Evolutionary conservation across 2,329 filamentous ascomycete species (phyloP).

Genomic region (Orbilia ellipsospora): DNA sequence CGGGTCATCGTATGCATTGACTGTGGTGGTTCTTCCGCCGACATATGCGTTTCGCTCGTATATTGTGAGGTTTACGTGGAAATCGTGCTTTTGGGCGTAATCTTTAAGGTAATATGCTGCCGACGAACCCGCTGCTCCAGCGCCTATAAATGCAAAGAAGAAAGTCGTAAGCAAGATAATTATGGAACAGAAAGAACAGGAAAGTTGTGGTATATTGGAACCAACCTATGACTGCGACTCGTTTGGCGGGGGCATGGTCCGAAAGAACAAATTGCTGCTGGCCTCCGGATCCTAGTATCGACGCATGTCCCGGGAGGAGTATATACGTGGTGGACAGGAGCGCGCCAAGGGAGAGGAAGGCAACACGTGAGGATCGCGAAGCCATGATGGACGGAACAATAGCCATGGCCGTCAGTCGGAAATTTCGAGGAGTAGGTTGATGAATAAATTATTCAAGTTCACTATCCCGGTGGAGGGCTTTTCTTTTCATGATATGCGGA

Average conservation of each 20-base stretch:
- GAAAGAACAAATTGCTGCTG: constrained; percentile 44
- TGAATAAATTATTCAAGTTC: background rate
- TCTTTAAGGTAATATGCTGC: constrained; percentile 83
- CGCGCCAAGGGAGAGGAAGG: constrained; percentile 20
- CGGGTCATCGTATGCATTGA: constrained; percentile 77
- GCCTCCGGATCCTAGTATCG: constrained; percentile 26
- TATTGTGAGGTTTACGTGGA: constrained; percentile 80
- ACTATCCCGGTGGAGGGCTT: background rate
- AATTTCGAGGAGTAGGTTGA: background rate
- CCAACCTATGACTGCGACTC: constrained; percentile 60
- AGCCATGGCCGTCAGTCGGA: constrained; percentile 2
- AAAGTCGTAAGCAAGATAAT: background rate
- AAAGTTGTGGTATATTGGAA: background rate
- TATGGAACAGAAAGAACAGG: constrained; percentile 13
- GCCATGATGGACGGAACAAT: constrained; percentile 25
- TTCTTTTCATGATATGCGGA: background rate
- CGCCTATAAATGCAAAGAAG: constrained; percentile 69
- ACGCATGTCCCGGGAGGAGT: constrained; percentile 45
- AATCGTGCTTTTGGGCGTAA: constrained; percentile 72
- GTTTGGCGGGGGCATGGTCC: constrained; percentile 53
- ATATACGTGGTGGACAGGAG: constrained; percentile 41
- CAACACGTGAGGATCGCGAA: constrained; percentile 33
- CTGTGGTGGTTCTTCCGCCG: constrained; percentile 87
- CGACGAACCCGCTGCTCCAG: constrained; percentile 87
- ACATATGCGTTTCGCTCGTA: constrained; percentile 81